Evolutionary conservation across 345 rosid species (phyloP).

Genomic region (Linum lewisii): DNA sequence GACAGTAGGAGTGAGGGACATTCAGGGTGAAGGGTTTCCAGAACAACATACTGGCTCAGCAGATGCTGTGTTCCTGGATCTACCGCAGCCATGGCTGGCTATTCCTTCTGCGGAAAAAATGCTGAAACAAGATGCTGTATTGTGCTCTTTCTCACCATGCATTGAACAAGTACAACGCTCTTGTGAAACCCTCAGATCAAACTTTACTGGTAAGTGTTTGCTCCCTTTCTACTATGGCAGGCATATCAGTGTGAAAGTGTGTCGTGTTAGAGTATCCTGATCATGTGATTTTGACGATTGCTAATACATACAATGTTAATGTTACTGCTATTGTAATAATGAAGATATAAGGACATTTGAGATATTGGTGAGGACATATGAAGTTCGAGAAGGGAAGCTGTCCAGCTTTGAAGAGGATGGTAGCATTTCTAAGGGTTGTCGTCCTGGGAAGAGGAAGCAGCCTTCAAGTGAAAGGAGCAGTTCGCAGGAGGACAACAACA

Average conservation of each 20-base stretch:
- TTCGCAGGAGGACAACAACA: conserved; percentile 9
- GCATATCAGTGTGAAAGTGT: background rate
- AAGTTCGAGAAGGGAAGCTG: conserved; percentile 60
- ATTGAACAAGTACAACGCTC: conserved; percentile 91
- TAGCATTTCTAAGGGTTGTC: conserved; percentile 21
- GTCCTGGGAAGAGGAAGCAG: conserved; percentile 74
- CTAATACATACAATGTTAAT: background rate
- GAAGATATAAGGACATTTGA: conserved; percentile 84
- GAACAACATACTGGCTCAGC: conserved; percentile 50
- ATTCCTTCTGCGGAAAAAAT: conserved; percentile 69
- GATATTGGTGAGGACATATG: conserved; percentile 71
- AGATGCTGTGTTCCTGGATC: conserved; percentile 71
- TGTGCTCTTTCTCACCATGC: conserved; percentile 96
- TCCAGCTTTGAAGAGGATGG: conserved; percentile 25
- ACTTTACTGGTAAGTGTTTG: conserved; percentile 50
- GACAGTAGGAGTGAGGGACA: conserved; percentile 79
- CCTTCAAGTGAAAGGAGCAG: conserved; percentile 29
- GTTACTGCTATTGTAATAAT: conserved; percentile 10
- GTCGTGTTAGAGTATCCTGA: no score
- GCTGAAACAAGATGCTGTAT: conserved; percentile 69
- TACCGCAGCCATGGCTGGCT: conserved; percentile 83
- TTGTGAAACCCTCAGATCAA: conserved; percentile 60
- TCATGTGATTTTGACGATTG: background rate
- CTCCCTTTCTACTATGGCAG: background rate
- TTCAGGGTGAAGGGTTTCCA: conserved; percentile 89